phyloP scores from a whole-genome alignment of 2,329 filamentous ascomycete species.

The Thielaviopsis musarum region DNA sequence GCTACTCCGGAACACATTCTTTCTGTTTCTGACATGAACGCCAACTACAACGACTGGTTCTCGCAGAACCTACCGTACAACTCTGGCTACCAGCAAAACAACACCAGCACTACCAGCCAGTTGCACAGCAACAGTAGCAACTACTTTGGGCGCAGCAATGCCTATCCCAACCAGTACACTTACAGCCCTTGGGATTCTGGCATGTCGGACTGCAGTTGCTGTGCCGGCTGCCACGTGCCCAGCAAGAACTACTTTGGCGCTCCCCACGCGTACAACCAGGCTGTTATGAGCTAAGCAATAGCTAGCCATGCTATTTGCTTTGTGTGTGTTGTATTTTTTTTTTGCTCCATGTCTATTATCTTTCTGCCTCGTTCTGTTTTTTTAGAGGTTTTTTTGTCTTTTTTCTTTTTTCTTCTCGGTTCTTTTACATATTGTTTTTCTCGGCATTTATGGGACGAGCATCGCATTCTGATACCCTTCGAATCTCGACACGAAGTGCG shows the following conservation, averaged over 20 bases:
- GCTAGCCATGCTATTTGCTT: conserved; percentile 12
- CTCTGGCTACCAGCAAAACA: conserved; percentile 25
- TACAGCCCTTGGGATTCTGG: conserved; percentile 37
- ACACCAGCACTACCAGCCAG: neutral
- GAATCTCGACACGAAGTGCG: conserved; percentile 8
- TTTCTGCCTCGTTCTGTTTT: conserved; percentile 4
- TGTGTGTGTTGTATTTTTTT: conserved; percentile 15
- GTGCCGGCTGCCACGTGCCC: conserved; percentile 25
- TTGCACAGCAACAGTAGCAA: conserved; percentile 18
- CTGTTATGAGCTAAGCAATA: conserved; percentile 33
- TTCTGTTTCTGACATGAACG: conserved; percentile 36
- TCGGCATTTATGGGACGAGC: conserved; percentile 11
- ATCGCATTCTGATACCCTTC: conserved; percentile 11
- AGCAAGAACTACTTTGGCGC: conserved; percentile 30
- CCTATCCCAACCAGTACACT: conserved; percentile 27
- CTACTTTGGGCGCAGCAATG: conserved; percentile 25
- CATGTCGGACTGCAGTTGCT: conserved; percentile 32
- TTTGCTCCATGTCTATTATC: conserved; percentile 6
- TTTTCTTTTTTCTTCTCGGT: conserved; percentile 2
- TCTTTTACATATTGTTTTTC: conserved; percentile 8
- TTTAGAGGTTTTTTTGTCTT: conserved; percentile 5
- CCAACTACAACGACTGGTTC: conserved; percentile 43
- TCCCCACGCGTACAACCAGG: conserved; percentile 32
- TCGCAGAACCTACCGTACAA: conserved; percentile 27
- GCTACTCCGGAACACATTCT: conserved; percentile 42